Evolutionary conservation across 176 grass and related monocot species (phyloP), one percentile per base, ranked within the genome.

Genomic region (Raddia guianensis): DNA sequence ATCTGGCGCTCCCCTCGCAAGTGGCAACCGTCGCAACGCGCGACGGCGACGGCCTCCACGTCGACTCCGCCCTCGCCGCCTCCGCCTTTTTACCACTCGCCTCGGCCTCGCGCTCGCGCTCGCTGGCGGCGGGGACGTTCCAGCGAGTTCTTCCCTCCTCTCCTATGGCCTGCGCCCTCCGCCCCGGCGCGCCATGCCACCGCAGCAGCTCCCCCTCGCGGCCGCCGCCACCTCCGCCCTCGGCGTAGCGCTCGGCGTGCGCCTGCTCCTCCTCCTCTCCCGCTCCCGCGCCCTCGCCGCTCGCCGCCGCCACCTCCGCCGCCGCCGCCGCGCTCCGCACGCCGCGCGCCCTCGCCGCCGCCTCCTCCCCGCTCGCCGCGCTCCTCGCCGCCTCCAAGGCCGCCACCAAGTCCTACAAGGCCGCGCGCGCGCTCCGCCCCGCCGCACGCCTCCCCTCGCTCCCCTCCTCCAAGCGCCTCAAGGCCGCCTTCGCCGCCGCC

Each of bases 391-490:
- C 92, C 0, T 94, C 90, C 53, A 98, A 87, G 87, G 90, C 90
- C 14, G 88, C 93, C 2, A 70, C 93, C 71, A 94, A 95, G 87
- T 85, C 90, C 33, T 98, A 92, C 88, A 93, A 95, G 81, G 92
- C 84, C 4, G 83, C 92, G 0, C 91, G 78, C 37, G 69, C 82
- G 66, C 82, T 97, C 81, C 60, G 70, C 27, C 90, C 86, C 1
- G 72, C 82, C 77, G 57, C 57, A 66, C 20, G 71, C 37, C 78
- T 79, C 72, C 88, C 75, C 19, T 49, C 61, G 18, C 72, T 84
- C 6, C 83, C 81, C 8, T 66, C 79, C 12, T 43, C 63, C 74
- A 94, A 84, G 79, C 72, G 3, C 68, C 67, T 93, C 72, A 93
- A 89, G 84, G 91, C 94, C 70, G 82, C 87, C 19, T 73, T 97